Conservation (phyloP, 257 asterid genomes). For the Nicotiana undulata region DNA sequence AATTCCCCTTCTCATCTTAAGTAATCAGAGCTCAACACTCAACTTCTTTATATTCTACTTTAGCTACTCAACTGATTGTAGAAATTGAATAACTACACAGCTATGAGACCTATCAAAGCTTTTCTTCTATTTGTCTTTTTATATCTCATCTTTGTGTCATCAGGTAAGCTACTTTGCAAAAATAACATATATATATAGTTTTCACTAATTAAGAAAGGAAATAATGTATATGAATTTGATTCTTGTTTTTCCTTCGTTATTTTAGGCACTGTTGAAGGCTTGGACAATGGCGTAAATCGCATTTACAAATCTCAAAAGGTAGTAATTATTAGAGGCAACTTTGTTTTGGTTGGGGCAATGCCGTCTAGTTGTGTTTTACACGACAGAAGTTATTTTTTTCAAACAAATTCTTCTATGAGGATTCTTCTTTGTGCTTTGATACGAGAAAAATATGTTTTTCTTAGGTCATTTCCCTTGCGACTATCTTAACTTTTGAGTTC, state of each 20-base stretch:
- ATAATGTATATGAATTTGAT: background rate
- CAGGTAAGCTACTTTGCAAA: conserved; percentile 28
- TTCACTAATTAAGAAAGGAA: background rate
- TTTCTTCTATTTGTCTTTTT: conserved; percentile 21
- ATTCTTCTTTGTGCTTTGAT: background rate
- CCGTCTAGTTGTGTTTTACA: background rate
- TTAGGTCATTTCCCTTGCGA: background rate
- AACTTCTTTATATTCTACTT: background rate
- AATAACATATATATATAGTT: background rate
- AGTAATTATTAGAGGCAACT: background rate
- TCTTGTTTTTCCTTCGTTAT: background rate
- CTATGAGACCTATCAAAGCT: conserved; percentile 33
- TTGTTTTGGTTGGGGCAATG: background rate
- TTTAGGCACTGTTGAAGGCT: conserved; percentile 25
- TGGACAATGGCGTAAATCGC: conserved; percentile 13
- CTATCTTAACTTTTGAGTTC: background rate
- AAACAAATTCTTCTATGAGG: background rate
- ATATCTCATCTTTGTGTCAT: conserved; percentile 28
- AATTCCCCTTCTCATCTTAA: conserved; percentile 22
- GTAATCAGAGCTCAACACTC: conserved; percentile 4
- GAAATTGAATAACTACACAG: background rate
- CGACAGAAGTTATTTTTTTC: background rate
- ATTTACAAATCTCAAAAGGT: conserved; percentile 44
- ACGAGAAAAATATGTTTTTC: too few relatives aligned
- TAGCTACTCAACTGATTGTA: background rate